These are phyloP conservation scores for Telopea speciosissima DNA, from an alignment of 177 flowering plant species.

Conservation along the genomic window DNA sequence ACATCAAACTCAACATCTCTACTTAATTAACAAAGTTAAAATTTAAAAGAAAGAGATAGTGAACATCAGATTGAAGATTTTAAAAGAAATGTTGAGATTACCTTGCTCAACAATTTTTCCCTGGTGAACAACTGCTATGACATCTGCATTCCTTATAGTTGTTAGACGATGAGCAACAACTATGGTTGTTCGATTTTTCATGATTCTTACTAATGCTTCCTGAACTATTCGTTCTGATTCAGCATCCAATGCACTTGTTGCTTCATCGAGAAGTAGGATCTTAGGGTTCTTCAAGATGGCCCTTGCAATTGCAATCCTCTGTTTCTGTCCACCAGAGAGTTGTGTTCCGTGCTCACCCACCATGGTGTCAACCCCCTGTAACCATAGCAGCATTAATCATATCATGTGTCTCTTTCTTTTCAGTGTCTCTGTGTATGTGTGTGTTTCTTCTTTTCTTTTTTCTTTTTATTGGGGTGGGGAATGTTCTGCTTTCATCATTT, in stretches of 20 bases:
- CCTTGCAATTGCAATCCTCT: conserved; percentile 67
- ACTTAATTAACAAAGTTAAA: too few species aligned
- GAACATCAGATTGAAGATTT: neutral
- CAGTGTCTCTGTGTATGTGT: too few species aligned
- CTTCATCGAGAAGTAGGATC: conserved; percentile 74
- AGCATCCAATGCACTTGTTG: conserved; percentile 68
- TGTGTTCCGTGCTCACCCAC: conserved; percentile 67
- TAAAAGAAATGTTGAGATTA: conserved; percentile 4
- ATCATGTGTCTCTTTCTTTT: too few species aligned
- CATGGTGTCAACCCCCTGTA: conserved; percentile 64
- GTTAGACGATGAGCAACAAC: conserved; percentile 68
- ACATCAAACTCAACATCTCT: too few species aligned
- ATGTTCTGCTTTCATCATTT: too few species aligned
- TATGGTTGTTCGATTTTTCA: conserved; percentile 49
- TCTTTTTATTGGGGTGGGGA: too few species aligned
- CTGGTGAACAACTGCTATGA: conserved; percentile 50
- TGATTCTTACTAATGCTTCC: conserved; percentile 47
- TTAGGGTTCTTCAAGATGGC: conserved; percentile 63
- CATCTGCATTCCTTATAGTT: conserved; percentile 52
- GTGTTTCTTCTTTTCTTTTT: too few species aligned
- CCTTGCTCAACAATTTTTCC: conserved; percentile 71
- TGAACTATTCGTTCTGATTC: conserved; percentile 59
- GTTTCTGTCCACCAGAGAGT: conserved; percentile 77
- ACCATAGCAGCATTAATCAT: neutral
- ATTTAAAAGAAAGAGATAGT: too few species aligned